A percentile compares a stretch with the other conserved stretches of the same genome.
phyloP scores from a whole-genome alignment of 2,329 filamentous ascomycete genomes.

The Elsinoe batatas region DNA sequence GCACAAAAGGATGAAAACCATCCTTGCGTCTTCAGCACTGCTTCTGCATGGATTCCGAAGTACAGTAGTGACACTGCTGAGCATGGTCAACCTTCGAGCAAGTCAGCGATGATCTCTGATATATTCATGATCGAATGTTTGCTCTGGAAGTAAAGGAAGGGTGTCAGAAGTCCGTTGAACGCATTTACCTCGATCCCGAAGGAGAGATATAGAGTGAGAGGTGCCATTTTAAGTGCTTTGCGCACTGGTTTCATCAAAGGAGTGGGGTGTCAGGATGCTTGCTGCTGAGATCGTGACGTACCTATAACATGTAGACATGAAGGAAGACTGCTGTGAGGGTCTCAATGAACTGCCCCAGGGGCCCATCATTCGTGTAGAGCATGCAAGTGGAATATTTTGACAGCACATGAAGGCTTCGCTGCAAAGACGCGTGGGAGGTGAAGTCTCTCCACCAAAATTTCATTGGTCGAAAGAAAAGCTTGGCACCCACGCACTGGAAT shows the following conservation, averaged over 20 bases:
- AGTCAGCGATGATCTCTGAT: background rate
- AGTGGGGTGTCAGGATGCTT: background rate
- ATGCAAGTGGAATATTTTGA: background rate
- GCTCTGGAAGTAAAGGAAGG: too few species aligned
- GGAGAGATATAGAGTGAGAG: conserved; percentile 6
- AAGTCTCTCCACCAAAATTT: background rate
- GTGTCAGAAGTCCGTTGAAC: background rate
- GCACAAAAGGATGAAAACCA: too few species aligned
- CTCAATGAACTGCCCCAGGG: too few species aligned
- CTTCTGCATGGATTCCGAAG: too few species aligned
- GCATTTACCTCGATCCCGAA: conserved; percentile 2
- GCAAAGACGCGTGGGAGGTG: background rate
- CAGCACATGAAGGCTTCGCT: background rate
- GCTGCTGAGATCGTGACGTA: background rate
- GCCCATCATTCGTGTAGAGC: too few species aligned
- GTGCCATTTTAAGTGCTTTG: conserved; percentile 2
- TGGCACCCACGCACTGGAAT: conserved; percentile 12
- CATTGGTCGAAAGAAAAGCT: background rate
- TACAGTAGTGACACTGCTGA: too few species aligned
- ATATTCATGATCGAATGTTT: background rate
- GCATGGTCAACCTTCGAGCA: too few species aligned
- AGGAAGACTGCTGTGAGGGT: too few species aligned
- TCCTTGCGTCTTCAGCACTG: too few species aligned
- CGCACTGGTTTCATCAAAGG: conserved; percentile 5
- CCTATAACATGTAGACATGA: too few species aligned